Conservation (phyloP, 2,329 filamentous ascomycete genomes). For the Pseudocercospora crystallina region DNA sequence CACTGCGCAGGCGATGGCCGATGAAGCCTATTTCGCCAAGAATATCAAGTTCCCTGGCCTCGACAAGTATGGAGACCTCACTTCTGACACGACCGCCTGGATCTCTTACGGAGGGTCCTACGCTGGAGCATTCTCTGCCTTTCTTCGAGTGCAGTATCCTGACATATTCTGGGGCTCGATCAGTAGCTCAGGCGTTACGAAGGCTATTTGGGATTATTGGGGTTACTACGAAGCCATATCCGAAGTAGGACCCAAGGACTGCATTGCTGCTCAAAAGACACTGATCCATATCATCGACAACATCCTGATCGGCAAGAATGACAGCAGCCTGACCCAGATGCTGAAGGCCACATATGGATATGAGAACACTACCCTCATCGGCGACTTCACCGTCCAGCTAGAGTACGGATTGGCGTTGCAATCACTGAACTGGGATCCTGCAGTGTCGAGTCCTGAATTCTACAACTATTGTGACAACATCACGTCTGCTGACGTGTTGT, state of each 20-base stretch:
- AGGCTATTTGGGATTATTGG: conserved; percentile 71
- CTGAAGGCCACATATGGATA: conserved; percentile 58
- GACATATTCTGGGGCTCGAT: conserved; percentile 78
- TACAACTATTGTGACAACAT: conserved; percentile 58
- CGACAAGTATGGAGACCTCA: conserved; percentile 63
- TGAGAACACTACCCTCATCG: conserved; percentile 47
- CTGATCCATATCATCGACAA: conserved; percentile 60
- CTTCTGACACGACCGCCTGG: conserved; percentile 65
- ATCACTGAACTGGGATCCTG: conserved; percentile 60
- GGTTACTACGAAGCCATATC: conserved; percentile 63
- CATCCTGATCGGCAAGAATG: conserved; percentile 53
- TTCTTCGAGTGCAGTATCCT: conserved; percentile 74
- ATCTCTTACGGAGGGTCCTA: conserved; percentile 84
- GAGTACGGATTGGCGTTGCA: conserved; percentile 52
- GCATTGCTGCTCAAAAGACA: conserved; percentile 64
- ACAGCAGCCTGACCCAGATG: conserved; percentile 39
- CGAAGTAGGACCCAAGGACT: conserved; percentile 58
- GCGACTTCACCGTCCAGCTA: conserved; percentile 47
- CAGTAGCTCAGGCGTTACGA: conserved; percentile 73
- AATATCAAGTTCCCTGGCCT: conserved; percentile 70
- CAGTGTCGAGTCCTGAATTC: conserved; percentile 50
- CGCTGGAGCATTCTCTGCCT: conserved; percentile 75
- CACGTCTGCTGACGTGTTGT: conserved; percentile 47
- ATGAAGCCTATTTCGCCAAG: conserved; percentile 76
- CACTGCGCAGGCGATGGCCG: conserved; percentile 78